Evolutionary conservation across 1,139 yeast species (phyloP).

Genomic region (Torulaspora pretoriensis): DNA sequence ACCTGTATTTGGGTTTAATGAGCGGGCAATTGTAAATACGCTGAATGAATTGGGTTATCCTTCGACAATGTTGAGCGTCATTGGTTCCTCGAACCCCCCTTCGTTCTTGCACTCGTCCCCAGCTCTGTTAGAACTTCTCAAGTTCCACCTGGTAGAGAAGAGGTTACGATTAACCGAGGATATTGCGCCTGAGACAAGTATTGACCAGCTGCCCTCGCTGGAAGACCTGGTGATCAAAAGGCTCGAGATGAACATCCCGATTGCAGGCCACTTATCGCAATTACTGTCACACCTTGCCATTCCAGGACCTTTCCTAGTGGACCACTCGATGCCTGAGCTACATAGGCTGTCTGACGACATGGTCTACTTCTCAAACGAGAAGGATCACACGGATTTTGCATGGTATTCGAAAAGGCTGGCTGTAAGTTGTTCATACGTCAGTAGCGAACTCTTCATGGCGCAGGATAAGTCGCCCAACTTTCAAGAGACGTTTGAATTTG

Average conservation of each 20-base stretch:
- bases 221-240: slow-evolving; percentile 55
- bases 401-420: slow-evolving; percentile 90
- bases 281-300: slow-evolving; percentile 36
- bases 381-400: slow-evolving; percentile 69
- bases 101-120: slow-evolving; percentile 39
- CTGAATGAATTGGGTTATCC: slow-evolving; percentile 57
- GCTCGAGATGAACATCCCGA: slow-evolving; percentile 56
- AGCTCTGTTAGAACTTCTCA: slow-evolving; percentile 57
- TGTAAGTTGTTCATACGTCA: slow-evolving; percentile 64
- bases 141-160: slow-evolving; percentile 58
- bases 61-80: slow-evolving; percentile 62
- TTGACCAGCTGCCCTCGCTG: slow-evolving; percentile 34
- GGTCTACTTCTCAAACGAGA: slow-evolving; percentile 73
- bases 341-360: slow-evolving; percentile 79
- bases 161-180: slow-evolving; percentile 44
- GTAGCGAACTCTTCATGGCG: slow-evolving; percentile 74
- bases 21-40: slow-evolving; percentile 57
- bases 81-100: slow-evolving; percentile 40
- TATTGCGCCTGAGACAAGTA: slow-evolving; percentile 31
- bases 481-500: slow-evolving; percentile 58
- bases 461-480: slow-evolving; percentile 62
- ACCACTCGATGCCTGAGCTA: slow-evolving; percentile 52
- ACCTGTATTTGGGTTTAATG: slow-evolving; percentile 67
- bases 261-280: slow-evolving; percentile 42
- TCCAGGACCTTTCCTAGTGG: slow-evolving; percentile 36